These are phyloP conservation scores for Zoysia pacifica DNA, from an alignment of 176 grass and related monocot species.

Conservation along the genomic window DNA sequence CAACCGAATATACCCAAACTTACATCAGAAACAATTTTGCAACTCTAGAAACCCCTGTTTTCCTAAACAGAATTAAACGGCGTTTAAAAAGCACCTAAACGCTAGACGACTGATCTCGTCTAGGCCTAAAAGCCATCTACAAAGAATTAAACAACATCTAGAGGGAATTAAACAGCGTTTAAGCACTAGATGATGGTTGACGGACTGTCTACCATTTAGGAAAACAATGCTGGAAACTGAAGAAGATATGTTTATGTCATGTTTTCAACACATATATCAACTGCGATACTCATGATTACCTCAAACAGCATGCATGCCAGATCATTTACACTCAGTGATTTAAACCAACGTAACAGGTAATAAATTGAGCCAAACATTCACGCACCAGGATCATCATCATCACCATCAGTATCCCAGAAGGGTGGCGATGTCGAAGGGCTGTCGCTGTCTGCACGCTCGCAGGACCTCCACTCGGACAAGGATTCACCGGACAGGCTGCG, in stretches of 20 bases:
- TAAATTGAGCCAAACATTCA: constrained; percentile 23
- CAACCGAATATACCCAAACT: too few relatives aligned
- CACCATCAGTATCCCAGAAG: constrained; percentile 76
- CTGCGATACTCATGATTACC: constrained; percentile 15
- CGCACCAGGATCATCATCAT: constrained; percentile 72
- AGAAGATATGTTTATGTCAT: background rate
- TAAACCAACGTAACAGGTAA: background rate
- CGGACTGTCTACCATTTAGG: too few relatives aligned
- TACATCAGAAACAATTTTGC: too few relatives aligned
- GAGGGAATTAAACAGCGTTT: too few relatives aligned
- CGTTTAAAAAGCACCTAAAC: too few relatives aligned
- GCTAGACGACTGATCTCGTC: too few relatives aligned
- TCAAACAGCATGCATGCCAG: constrained; percentile 16
- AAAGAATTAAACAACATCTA: too few relatives aligned
- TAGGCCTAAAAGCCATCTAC: too few relatives aligned
- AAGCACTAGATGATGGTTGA: too few relatives aligned
- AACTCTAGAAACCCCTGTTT: too few relatives aligned
- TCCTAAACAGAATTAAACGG: too few relatives aligned
- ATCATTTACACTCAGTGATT: background rate
- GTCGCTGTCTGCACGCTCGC: constrained; percentile 71
- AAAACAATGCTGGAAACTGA: constrained; percentile 14
- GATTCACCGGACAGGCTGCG: constrained; percentile 63
- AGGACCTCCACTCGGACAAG: constrained; percentile 82
- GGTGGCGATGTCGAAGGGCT: constrained; percentile 80
- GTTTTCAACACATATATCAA: constrained; percentile 12